These are phyloP conservation scores for Adansonia madagascariensis DNA, from an alignment of 441 rosid species.

Conservation along the genomic window DNA sequence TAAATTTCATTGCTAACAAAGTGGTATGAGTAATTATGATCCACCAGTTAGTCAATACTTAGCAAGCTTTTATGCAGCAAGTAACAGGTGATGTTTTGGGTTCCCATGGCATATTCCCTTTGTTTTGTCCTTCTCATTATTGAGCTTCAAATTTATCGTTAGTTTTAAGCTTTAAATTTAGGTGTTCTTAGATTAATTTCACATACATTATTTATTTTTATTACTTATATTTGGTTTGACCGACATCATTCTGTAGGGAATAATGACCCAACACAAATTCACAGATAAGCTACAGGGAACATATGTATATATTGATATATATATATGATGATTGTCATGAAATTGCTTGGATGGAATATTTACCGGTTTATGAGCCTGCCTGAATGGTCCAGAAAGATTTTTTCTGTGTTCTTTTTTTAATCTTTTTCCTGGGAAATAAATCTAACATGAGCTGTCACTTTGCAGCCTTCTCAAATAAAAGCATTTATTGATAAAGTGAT, in stretches of 20 bases:
- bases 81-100: constrained; percentile 3
- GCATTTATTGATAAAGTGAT: constrained; percentile 92
- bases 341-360: neutral
- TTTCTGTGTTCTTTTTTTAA: neutral
- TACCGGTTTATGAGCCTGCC: neutral
- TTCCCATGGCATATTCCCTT: constrained; percentile 15
- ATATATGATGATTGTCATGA: neutral
- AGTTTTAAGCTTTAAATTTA: neutral
- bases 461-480: constrained; percentile 92
- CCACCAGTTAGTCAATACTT: neutral
- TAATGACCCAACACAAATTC: neutral
- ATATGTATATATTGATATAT: neutral
- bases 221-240: constrained; percentile 10
- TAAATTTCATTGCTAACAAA: neutral
- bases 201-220: neutral
- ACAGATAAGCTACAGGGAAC: neutral
- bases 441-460: constrained; percentile 28
- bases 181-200: neutral
- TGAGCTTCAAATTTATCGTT: constrained; percentile 2
- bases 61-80: neutral
- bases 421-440: constrained; percentile 17
- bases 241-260: neutral
- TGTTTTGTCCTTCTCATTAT: constrained; percentile 6
- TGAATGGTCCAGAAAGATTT: constrained; percentile 9
- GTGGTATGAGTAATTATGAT: neutral